Base-by-base conservation (phyloP, 2,329 filamentous ascomycete genomes). In the Penicillium sp. region DNA sequence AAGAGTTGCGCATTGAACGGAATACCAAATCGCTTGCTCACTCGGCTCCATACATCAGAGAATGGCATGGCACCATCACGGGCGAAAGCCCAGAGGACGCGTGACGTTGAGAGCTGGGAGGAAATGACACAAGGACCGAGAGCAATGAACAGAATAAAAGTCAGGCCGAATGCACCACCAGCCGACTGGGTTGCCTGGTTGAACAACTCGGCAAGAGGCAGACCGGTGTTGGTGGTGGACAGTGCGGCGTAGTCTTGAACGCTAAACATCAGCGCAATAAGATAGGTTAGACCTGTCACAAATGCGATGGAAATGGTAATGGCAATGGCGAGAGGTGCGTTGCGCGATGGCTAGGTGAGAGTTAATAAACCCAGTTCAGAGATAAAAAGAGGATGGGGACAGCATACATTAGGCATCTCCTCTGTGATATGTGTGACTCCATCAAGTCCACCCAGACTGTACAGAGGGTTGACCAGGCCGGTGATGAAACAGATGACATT, bases 191-290 rank as follows among this genome's bases (percentile, higher is more conserved):
- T 83, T 1, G 79, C 80, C 63, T 85, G 82, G 16, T 66, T 76
- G 67, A 88, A 90, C 52, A 90, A 83, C 49, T 85, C 82, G 7
- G 84, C 82, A n/a, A 89, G 80, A 0, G 87, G 86, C 55, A 84
- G 85, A 1, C 79, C 68, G 3, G 68, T 71, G 4, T 58, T 61
- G 1, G 66, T 66, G 46, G 63, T 59, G 14, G 75, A 69, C 0
- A 83, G 69, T 1, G 70, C 71, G 42, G 71, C 64, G 50, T 79
- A 79, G 61, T 81, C 74, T 47, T 78, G 76, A 47, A 81, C 75
- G 1, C 74, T 77, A 62, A 80, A 82, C 73, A 82, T 81, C 50
- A 83, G 75, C 7, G 73, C 71, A 26, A 82, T 71, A 2, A 80
- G 69, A 61, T 80, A 82, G n/a, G 73, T 70, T 12, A 81, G 62